Evolutionary conservation across 2,329 filamentous ascomycete species (phyloP), one percentile per base, ranked within the genome.

Genomic region (Aspergillus tubingensis): DNA sequence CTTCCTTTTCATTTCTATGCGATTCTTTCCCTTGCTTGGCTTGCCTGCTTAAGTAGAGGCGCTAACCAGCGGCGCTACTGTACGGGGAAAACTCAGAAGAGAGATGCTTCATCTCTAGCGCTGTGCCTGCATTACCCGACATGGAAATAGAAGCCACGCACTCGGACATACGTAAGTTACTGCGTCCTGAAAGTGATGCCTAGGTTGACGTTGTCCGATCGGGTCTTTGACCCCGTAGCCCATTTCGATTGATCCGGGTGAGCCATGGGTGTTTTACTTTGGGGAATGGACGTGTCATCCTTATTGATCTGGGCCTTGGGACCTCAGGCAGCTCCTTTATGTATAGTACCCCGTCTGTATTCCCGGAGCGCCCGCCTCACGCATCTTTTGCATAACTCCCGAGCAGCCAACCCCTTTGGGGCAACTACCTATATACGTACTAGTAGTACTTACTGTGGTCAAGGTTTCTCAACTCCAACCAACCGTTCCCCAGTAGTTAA

Each of bases 251-350:
- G 27, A 50, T 17, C 47, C 23, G 25, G 47, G n/a, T 30, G 47
- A 30, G 17, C 47, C 47, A 50, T 50, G 25, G 47, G 25, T 27
- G 47, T 50, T 50, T 50, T 30, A 50, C n/a, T 30, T 50, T 30
- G 47, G 47, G 47, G 25, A 21, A 30, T 50, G 25, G 47, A 50
- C 47, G 47, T 50, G 47, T 50, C 47, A 50, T 50, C 47, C 47
- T 30, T 17, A 50, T 27, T 50, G 47, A 44, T 44, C 41, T 44
- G 41, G 41, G 11, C 41, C 41, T 44, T 30, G 27, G 27, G 27
- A 30, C 27, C 27, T 30, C 27, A 11, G 27, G 27, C 27, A 30
- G 27, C 27, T 11, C 10, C 11, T 27, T 27, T 27, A 27, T 27
- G 25, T 8, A 27, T 27, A 27, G 25, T 27, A 27, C 25, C 25